These are phyloP conservation scores for Medicago truncatula DNA, from an alignment of 306 rosid genomes.

Conservation along the genomic window MtrunA17r5.0-ANR NC_053047.1:14281001-14281500, in stretches of 20 bases:
- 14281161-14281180: too few species aligned
- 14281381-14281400: too few species aligned
- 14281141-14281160: conserved; percentile 28
- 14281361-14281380: too few species aligned
- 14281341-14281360: background rate
- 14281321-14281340: background rate
- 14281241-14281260: conserved; percentile 30
- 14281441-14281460: background rate
- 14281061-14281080: background rate
- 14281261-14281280: too few species aligned
- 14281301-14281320: background rate
- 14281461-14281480: background rate
- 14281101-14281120: conserved; percentile 35
- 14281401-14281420: background rate
- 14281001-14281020: background rate
- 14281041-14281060: conserved; percentile 31
- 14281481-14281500: background rate
- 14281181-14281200: too few species aligned
- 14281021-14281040: conserved; percentile 25
- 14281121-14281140: background rate
- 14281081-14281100: conserved; percentile 38
- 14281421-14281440: background rate
- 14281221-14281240: too few species aligned
- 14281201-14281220: too few species aligned
- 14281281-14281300: too few species aligned